Conservation (phyloP, 208 protist species). For the Entamoeba moshkovskii region DNA sequence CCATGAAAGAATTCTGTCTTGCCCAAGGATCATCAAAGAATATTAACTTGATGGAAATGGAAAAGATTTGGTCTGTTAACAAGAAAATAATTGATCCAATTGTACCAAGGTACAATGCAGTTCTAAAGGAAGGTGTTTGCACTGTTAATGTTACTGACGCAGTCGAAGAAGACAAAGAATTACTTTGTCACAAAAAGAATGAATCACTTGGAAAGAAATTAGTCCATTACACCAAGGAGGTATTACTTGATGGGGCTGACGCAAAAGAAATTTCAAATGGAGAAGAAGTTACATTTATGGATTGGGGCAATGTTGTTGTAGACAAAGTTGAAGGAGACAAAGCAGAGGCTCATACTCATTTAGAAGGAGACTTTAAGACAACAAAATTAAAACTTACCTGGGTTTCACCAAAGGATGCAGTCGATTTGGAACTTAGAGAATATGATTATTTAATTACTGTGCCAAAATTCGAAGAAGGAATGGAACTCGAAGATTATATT, state of each 20-base stretch:
- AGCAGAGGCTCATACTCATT: conserved; percentile 59
- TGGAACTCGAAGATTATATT: conserved; percentile 68
- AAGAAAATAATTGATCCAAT: conserved; percentile 81
- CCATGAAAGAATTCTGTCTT: conserved; percentile 77
- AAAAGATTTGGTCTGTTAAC: conserved; percentile 92
- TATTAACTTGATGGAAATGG: conserved; percentile 85
- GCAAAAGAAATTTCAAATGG: conserved; percentile 51
- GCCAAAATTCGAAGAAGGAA: conserved; percentile 70
- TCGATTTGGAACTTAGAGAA: conserved; percentile 59
- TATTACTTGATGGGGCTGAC: conserved; percentile 77
- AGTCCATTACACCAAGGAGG: conserved; percentile 33
- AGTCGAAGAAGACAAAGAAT: conserved; percentile 7
- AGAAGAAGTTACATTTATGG: conserved; percentile 90
- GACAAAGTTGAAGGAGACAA: conserved; percentile 46
- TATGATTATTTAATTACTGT: conserved; percentile 88
- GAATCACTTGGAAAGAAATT: conserved; percentile 68
- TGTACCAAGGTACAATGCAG: conserved; percentile 77
- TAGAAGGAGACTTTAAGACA: conserved; percentile 75
- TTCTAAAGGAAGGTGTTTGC: conserved; percentile 41
- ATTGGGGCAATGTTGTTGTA: conserved; percentile 83
- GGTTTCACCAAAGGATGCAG: background rate
- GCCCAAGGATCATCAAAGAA: conserved; percentile 79
- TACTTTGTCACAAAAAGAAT: conserved; percentile 75
- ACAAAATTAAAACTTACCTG: conserved; percentile 93
- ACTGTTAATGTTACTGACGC: background rate